These are phyloP conservation scores for Anthracocystis setariae DNA, from an alignment of 1,284 basidiomycete genomes.

Conservation along the genomic window DNA sequence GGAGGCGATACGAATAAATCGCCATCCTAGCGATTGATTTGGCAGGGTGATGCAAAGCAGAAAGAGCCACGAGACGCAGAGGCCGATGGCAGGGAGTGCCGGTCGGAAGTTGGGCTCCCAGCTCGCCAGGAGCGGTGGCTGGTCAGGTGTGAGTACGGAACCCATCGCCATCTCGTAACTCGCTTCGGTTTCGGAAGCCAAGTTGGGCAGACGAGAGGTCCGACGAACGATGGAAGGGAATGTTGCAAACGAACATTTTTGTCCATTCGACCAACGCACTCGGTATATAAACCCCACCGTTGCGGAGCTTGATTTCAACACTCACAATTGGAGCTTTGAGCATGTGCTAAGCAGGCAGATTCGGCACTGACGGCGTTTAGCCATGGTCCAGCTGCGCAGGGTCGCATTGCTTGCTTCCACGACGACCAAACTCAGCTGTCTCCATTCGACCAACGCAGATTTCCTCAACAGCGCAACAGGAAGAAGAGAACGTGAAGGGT, in stretches of 20 bases:
- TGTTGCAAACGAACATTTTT: not conserved
- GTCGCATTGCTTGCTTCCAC: too few relatives aligned
- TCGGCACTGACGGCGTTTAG: too few relatives aligned
- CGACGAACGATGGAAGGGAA: not conserved
- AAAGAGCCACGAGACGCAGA: constrained; percentile 30
- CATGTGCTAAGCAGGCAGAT: too few relatives aligned
- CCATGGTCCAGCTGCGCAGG: too few relatives aligned
- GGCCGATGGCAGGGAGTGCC: constrained; percentile 12
- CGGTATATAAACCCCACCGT: not conserved
- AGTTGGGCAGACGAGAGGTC: not conserved
- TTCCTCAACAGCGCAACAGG: too few relatives aligned
- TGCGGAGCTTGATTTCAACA: not conserved
- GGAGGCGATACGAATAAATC: constrained; percentile 25
- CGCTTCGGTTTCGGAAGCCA: not conserved
- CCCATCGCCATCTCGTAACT: constrained; percentile 9
- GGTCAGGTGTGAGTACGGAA: not conserved
- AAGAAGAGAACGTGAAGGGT: too few relatives aligned
- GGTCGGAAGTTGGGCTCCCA: constrained; percentile 40
- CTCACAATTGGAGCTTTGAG: too few relatives aligned
- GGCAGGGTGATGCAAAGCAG: constrained; percentile 34
- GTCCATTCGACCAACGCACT: not conserved
- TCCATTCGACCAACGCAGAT: too few relatives aligned
- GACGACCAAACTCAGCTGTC: too few relatives aligned
- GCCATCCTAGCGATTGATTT: constrained; percentile 11
- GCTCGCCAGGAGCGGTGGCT: constrained; percentile 15